A percentile compares a stretch with the other conserved stretches of the same genome.
Conservation (phyloP, 805 yeast genomes). For the Yueomyces sinensis region DNA sequence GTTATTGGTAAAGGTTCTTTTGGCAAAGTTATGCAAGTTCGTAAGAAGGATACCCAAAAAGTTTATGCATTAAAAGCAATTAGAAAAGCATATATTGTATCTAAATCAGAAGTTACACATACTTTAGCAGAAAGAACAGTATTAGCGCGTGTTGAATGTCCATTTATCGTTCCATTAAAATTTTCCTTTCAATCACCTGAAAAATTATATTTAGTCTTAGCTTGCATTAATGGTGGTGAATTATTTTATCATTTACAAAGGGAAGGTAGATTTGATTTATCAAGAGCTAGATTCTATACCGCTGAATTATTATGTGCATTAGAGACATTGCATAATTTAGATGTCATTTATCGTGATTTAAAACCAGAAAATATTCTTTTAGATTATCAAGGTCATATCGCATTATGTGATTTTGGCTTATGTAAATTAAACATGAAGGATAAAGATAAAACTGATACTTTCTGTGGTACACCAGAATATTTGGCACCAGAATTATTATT, state of each 20-base stretch:
- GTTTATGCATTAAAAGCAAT: constrained; percentile 88
- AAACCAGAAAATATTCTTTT: constrained; percentile 89
- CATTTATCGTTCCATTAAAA: constrained; percentile 89
- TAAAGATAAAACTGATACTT: constrained; percentile 76
- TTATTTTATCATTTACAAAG: constrained; percentile 83
- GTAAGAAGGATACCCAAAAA: constrained; percentile 85
- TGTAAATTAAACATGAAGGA: constrained; percentile 89
- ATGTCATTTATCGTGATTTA: constrained; percentile 86
- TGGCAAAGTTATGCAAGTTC: constrained; percentile 97
- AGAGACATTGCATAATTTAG: constrained; percentile 77
- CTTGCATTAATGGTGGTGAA: constrained; percentile 94
- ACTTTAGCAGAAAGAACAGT: constrained; percentile 93
- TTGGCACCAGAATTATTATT: constrained; percentile 84
- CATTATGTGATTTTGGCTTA: constrained; percentile 89
- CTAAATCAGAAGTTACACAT: constrained; percentile 87
- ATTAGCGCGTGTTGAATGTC: constrained; percentile 78
- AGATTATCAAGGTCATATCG: constrained; percentile 94
- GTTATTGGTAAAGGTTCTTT: constrained; percentile 96
- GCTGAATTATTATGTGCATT: constrained; percentile 87
- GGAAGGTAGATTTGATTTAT: constrained; percentile 75
- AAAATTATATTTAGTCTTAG: constrained; percentile 74
- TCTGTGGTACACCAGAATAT: constrained; percentile 96
- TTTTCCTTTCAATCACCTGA: constrained; percentile 90
- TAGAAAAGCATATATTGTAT: constrained; percentile 84
- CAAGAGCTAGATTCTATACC: constrained; percentile 81